phyloP scores from a whole-genome alignment of 75 land plant genomes.

The Chamaecyparis obtusa region DNA sequence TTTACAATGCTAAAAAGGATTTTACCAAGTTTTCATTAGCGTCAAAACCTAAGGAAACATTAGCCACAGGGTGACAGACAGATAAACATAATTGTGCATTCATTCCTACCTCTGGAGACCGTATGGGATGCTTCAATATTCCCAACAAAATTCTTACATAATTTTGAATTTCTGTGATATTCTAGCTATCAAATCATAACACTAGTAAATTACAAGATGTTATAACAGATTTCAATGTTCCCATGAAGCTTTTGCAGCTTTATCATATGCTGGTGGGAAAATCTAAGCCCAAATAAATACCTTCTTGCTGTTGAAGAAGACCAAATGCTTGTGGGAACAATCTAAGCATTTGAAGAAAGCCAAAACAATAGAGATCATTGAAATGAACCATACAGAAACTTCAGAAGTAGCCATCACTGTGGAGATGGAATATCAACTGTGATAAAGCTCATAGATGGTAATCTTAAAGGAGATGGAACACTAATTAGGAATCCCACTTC shows the following conservation, averaged over 20 bases:
- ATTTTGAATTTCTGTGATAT: background rate
- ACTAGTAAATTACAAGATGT: background rate
- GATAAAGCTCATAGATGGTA: background rate
- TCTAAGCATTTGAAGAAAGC: background rate
- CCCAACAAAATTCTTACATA: background rate
- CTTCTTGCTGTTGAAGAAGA: background rate
- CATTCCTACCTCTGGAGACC: background rate
- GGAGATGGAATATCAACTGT: background rate
- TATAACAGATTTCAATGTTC: background rate
- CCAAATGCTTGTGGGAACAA: background rate
- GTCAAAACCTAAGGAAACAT: background rate
- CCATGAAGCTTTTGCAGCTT: background rate
- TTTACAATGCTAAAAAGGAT: background rate
- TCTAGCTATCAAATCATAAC: background rate
- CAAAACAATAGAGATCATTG: background rate
- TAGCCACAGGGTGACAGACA: background rate
- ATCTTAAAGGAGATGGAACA: background rate
- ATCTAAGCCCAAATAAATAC: too few species aligned
- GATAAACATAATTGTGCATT: background rate
- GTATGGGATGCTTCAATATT: background rate
- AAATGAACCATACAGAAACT: background rate
- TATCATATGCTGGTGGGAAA: too few species aligned
- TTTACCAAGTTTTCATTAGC: background rate
- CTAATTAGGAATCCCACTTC: background rate
- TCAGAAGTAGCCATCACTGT: too few species aligned